Evolutionary conservation across 2,329 filamentous ascomycete genomes (phyloP), one percentile per base, ranked within the genome.

Genomic region (Cladorrhinum sp.): DNA sequence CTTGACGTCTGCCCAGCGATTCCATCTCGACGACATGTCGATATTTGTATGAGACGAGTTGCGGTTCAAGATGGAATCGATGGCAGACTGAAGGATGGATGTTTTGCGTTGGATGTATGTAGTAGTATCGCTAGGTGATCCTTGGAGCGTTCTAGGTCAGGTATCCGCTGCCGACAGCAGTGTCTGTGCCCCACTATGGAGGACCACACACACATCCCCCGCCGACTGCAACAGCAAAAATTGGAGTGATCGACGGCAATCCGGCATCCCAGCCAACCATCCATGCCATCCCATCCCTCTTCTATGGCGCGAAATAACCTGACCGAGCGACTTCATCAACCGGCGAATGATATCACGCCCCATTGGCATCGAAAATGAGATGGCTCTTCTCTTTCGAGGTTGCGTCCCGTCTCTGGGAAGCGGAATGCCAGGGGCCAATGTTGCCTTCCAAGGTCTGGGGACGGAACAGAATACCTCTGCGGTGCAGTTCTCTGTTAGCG

Each of bases 1-100:
- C 2, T 57, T 62, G 57, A 61, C 59, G 62, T 61, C 36, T 58
- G 63, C 61, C 59, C 57, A 65, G 63, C 27, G 16, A 48, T 38
- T 36, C n/a, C 23, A 32, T 20, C 32, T 54, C 51, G 50, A 51
- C 56, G 48, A 51, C 29, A 55, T 32, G n/a, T 45, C n/a, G 25
- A 50, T 32, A 38, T 32, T 22, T 27, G 18, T 29, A 45, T 20
- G 13, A 29, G 32, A 24, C 22, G 32, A 53, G 18, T 3, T 10
- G 13, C 5, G 13, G 18, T 55, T n/a, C 23, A 56, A 7, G 25
- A 1, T 18, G 12, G n/a, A 45, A 22, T 6, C n/a, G 16, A 45
- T 22, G 5, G 38, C 7, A 29, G 25, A 12, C 22, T 20, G 8
- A 45, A 16, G 20, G 8, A 18, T 45, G 8, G 10, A 22, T 22